A percentile compares a stretch with the other conserved stretches of the same genome.
phyloP scores from a whole-genome alignment of 1,139 yeast species.

The Diutina sp. region DNA sequence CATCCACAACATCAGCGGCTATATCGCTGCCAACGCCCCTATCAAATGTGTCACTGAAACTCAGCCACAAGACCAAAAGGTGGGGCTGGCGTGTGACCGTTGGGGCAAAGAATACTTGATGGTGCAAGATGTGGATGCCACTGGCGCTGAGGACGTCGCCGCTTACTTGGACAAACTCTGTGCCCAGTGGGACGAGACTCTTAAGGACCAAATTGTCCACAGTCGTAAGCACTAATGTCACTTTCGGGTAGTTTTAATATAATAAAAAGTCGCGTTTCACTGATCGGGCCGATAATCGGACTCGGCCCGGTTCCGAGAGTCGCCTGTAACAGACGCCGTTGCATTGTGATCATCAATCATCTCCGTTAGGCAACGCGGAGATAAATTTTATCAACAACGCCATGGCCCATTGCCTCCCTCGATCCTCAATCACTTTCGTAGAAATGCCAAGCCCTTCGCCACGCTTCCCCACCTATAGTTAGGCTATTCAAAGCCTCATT shows the following conservation, averaged over 20 bases:
- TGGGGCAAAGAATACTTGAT: slow-evolving; percentile 55
- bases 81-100: slow-evolving; percentile 60
- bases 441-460: background rate
- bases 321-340: background rate
- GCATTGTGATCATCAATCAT: background rate
- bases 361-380: background rate
- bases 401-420: background rate
- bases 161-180: slow-evolving; percentile 44
- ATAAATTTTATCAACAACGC: background rate
- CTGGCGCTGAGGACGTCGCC: slow-evolving; percentile 54
- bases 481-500: background rate
- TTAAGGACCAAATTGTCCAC: slow-evolving; percentile 58
- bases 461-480: background rate
- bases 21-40: slow-evolving; percentile 82
- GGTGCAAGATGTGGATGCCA: slow-evolving; percentile 39
- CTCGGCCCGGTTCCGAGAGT: background rate
- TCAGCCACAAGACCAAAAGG: slow-evolving; percentile 24
- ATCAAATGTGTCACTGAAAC: slow-evolving; percentile 9
- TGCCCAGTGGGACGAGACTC: slow-evolving; percentile 53
- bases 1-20: slow-evolving; percentile 82
- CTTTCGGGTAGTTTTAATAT: background rate
- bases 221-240: slow-evolving; percentile 19
- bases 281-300: background rate
- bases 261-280: background rate
- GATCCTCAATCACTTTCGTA: too few relatives aligned